Evolutionary conservation across 2,329 filamentous ascomycete genomes (phyloP).

Genomic region (Aspergillus tanneri): DNA sequence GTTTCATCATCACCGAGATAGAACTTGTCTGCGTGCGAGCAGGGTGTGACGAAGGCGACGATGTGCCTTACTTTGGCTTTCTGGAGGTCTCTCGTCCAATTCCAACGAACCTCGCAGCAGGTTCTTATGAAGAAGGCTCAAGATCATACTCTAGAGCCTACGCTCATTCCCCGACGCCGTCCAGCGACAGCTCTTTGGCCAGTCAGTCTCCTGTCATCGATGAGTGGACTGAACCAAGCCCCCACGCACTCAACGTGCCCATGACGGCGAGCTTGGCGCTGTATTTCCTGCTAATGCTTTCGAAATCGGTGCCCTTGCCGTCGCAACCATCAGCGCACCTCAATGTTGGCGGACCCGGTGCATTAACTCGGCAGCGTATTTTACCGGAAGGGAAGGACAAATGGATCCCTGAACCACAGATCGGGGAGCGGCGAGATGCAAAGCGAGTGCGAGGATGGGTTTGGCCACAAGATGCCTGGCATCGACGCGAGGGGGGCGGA

Average conservation of each 20-base stretch:
- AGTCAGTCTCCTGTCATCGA: slow-evolving; percentile 18
- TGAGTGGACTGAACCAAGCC: slow-evolving; percentile 1
- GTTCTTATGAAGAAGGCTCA: background rate
- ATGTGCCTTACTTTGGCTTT: slow-evolving; percentile 81
- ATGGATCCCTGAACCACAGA: slow-evolving; percentile 62
- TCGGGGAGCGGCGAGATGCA: slow-evolving; percentile 60
- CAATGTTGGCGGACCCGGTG: slow-evolving; percentile 60
- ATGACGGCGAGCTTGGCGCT: slow-evolving; percentile 61
- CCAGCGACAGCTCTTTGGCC: slow-evolving; percentile 29
- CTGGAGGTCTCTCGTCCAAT: slow-evolving; percentile 69
- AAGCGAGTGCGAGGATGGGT: slow-evolving; percentile 63
- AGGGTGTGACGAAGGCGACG: slow-evolving; percentile 58
- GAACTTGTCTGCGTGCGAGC: slow-evolving; percentile 88
- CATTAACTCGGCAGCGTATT: slow-evolving; percentile 56
- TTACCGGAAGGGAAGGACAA: slow-evolving; percentile 55
- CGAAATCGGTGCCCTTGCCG: slow-evolving; percentile 59
- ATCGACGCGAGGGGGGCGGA: slow-evolving; percentile 54
- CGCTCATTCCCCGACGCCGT: slow-evolving; percentile 31
- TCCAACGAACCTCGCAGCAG: slow-evolving; percentile 49
- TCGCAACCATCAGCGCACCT: slow-evolving; percentile 58
- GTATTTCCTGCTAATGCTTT: slow-evolving; percentile 66
- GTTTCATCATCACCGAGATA: slow-evolving; percentile 95
- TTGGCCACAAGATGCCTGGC: slow-evolving; percentile 60
- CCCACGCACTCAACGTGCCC: slow-evolving; percentile 28
- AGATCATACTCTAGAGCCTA: slow-evolving; percentile 11